A percentile compares a stretch with the other conserved stretches of the same genome.
These are phyloP conservation scores for Nemania sp. DNA, from an alignment of 2,329 filamentous ascomycete genomes.

Conservation along the genomic window DNA sequence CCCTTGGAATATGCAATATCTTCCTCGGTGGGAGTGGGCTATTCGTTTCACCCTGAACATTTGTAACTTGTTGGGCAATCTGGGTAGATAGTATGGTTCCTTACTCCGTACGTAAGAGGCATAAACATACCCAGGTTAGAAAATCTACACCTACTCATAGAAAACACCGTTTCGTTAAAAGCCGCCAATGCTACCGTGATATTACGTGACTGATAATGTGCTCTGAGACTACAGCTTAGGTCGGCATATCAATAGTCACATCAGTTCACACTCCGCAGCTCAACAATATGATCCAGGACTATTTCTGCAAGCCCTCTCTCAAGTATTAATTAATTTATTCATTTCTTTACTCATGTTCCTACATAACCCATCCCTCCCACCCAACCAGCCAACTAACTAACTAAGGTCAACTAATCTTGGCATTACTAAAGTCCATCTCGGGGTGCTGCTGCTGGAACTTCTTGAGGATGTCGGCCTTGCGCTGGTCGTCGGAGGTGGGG, in stretches of 20 bases:
- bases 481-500: slow-evolving; percentile 90
- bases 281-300: too few species aligned
- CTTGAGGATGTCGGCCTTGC: slow-evolving; percentile 89
- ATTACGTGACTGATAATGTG: too few species aligned
- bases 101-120: neutral
- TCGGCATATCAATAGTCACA: too few species aligned
- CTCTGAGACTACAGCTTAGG: too few species aligned
- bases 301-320: too few species aligned
- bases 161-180: too few species aligned
- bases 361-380: neutral
- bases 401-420: slow-evolving; percentile 59
- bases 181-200: too few species aligned
- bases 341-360: too few species aligned
- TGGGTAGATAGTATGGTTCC: neutral
- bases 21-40: slow-evolving; percentile 51
- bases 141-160: too few species aligned
- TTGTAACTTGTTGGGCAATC: slow-evolving; percentile 1
- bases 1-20: slow-evolving; percentile 23
- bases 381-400: too few species aligned
- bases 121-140: too few species aligned
- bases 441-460: slow-evolving; percentile 85
- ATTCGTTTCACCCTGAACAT: slow-evolving; percentile 69
- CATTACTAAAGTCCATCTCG: slow-evolving; percentile 73
- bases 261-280: too few species aligned
- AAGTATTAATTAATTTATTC: neutral